phyloP scores from a whole-genome alignment of 345 rosid genomes.

The Jatropha curcas region DNA sequence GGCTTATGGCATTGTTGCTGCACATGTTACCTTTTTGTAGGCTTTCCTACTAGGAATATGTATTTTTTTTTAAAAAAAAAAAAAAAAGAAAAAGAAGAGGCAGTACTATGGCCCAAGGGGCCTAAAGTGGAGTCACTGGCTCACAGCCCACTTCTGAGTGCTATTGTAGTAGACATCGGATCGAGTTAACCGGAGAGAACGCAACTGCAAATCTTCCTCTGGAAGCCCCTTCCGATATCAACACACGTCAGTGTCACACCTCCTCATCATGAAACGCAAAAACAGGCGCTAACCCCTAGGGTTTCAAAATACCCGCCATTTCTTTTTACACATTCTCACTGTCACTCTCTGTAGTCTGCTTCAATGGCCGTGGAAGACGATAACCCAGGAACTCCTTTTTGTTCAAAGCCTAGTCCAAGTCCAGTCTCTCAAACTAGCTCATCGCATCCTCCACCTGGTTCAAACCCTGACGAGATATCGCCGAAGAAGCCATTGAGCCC shows the following conservation, averaged over 20 bases:
- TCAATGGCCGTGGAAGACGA: slow-evolving; percentile 41
- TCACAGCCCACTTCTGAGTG: too few species aligned
- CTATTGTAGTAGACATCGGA: too few species aligned
- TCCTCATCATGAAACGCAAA: not conserved
- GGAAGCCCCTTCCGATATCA: not conserved
- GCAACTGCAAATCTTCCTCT: not conserved
- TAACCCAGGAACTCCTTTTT: slow-evolving; percentile 19
- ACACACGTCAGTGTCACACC: not conserved
- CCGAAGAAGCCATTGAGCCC: slow-evolving; percentile 40
- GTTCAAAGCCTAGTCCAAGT: slow-evolving; percentile 28
- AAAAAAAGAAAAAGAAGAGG: too few species aligned
- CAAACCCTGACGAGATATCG: slow-evolving; percentile 24
- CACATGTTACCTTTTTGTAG: too few species aligned
- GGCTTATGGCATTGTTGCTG: too few species aligned
- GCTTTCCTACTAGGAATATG: too few species aligned
- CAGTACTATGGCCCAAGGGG: too few species aligned
- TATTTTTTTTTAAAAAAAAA: too few species aligned
- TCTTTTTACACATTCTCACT: not conserved
- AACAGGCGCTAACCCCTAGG: slow-evolving; percentile 15
- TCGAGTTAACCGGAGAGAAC: not conserved
- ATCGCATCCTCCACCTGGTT: slow-evolving; percentile 20
- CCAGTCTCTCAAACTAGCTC: slow-evolving; percentile 32
- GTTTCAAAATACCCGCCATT: slow-evolving; percentile 58
- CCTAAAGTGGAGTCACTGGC: too few species aligned
- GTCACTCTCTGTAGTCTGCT: not conserved